phyloP scores from a whole-genome alignment of 148 eudicot species.

The Gaultheria prostrata region DNA sequence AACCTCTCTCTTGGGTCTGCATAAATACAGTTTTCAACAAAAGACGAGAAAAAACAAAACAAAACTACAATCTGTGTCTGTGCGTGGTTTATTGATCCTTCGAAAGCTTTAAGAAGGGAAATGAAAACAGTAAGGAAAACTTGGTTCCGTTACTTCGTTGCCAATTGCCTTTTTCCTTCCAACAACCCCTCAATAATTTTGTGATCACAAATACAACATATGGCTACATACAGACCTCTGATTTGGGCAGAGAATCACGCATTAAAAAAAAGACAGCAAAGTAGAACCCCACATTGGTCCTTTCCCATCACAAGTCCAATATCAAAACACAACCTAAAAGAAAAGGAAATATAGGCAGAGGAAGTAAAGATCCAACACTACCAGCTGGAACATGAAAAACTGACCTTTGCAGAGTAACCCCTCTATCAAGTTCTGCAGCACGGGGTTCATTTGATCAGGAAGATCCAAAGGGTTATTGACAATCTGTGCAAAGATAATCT shows the following conservation, averaged over 20 bases:
- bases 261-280: background rate
- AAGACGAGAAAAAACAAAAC: background rate
- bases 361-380: background rate
- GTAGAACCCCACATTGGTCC: background rate
- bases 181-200: background rate
- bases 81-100: background rate
- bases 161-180: background rate
- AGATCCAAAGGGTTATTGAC: slow-evolving; percentile 60
- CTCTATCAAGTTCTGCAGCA: slow-evolving; percentile 66
- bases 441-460: slow-evolving; percentile 55
- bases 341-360: background rate
- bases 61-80: background rate
- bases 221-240: background rate
- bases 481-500: slow-evolving; percentile 47
- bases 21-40: slow-evolving; percentile 5
- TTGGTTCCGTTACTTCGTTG: background rate
- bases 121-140: background rate
- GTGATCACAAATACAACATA: background rate
- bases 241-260: background rate
- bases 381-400: slow-evolving; percentile 16
- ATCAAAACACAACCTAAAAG: background rate
- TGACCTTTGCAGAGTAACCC: slow-evolving; percentile 94
- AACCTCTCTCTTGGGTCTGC: slow-evolving; percentile 75
- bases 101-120: background rate
- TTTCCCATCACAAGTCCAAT: background rate